Evolutionary conservation across 2,329 filamentous ascomycete genomes (phyloP).

Genomic region (Albifimbria verrucaria): DNA sequence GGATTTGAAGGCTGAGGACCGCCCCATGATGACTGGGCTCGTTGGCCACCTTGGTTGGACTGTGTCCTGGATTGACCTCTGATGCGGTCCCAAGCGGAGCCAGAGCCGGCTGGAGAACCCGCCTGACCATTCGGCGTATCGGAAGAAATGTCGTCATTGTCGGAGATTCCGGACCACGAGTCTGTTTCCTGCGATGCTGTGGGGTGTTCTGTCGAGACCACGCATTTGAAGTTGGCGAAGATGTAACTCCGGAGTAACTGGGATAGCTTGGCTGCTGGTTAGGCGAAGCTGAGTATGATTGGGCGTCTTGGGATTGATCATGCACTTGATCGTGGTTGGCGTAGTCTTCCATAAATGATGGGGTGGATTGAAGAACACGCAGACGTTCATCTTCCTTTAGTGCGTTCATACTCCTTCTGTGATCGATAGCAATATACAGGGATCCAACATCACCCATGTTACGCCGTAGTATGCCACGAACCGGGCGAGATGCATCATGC

Average conservation of each 20-base stretch:
- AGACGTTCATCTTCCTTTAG: neutral
- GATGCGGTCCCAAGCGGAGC: slow-evolving; percentile 44
- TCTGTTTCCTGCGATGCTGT: slow-evolving; percentile 4
- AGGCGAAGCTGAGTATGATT: neutral
- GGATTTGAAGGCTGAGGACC: neutral
- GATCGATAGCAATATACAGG: slow-evolving; percentile 25
- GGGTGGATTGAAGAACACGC: neutral
- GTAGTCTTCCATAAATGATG: neutral
- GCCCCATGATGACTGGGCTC: neutral
- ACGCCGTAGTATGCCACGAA: slow-evolving; percentile 29
- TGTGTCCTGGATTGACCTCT: slow-evolving; percentile 25
- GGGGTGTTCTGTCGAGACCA: neutral
- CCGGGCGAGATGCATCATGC: slow-evolving; percentile 33
- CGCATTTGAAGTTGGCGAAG: neutral
- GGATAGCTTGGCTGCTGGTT: neutral
- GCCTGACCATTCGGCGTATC: slow-evolving; percentile 28
- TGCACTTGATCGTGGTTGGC: neutral
- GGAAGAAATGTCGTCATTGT: slow-evolving; percentile 43
- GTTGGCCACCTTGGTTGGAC: slow-evolving; percentile 7
- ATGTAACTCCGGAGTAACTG: neutral
- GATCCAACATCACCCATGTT: slow-evolving; percentile 17
- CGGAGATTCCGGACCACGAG: slow-evolving; percentile 22
- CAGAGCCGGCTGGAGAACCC: slow-evolving; percentile 12
- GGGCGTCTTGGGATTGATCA: neutral
- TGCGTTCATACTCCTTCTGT: neutral